These are phyloP conservation scores for Chlorella ohadii DNA, from an alignment of 139 green algal genomes.

Conservation along the genomic window DNA sequence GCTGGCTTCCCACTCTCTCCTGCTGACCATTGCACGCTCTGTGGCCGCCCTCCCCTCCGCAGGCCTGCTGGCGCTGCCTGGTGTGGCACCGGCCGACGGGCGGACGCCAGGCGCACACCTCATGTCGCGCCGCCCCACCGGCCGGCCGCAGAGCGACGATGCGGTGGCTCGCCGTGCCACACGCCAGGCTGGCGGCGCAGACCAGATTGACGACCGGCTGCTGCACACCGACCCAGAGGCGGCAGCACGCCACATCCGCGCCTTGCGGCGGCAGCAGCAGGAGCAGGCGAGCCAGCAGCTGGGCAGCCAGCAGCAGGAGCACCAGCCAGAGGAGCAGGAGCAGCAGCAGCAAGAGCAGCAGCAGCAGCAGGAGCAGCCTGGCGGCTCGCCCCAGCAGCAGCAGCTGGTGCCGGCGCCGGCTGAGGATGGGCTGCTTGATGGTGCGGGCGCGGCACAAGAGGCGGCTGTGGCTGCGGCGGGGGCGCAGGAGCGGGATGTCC, in stretches of 20 bases:
- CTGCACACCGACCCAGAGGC: constrained; percentile 28
- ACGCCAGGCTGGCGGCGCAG: neutral
- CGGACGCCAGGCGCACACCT: constrained; percentile 10
- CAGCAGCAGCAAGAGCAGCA: neutral
- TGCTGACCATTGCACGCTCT: too few relatives aligned
- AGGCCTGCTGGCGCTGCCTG: constrained; percentile 8
- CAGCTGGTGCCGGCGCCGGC: neutral
- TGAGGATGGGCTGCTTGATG: neutral
- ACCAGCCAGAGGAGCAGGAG: neutral
- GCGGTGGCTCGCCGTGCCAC: constrained; percentile 1
- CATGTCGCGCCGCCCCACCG: neutral
- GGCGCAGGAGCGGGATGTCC: neutral
- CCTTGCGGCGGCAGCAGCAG: constrained; percentile 4
- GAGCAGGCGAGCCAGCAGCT: neutral
- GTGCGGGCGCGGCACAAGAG: neutral
- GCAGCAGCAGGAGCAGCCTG: neutral
- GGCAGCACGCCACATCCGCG: neutral
- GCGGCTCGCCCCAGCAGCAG: neutral
- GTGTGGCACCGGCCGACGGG: neutral
- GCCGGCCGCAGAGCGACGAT: neutral
- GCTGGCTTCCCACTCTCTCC: too few relatives aligned
- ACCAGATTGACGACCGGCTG: neutral
- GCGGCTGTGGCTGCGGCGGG: neutral
- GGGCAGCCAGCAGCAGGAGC: neutral
- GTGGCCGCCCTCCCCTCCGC: too few relatives aligned